These are phyloP conservation scores for Asterionellopsis glacialis DNA, from an alignment of 108 stramenopile genomes.

Conservation along the genomic window DNA sequence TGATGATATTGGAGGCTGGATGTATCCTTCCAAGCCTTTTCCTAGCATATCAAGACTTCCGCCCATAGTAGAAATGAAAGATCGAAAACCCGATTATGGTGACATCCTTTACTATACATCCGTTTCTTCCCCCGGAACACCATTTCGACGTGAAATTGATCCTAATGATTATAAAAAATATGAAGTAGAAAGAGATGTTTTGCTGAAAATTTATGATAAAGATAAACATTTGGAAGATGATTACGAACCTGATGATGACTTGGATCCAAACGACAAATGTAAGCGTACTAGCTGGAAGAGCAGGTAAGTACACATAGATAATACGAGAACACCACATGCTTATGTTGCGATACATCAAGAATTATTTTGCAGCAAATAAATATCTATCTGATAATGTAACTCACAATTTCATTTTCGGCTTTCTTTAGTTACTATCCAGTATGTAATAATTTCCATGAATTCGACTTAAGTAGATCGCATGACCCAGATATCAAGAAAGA, in stretches of 20 bases:
- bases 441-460: constrained; percentile 52
- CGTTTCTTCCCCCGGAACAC: neutral
- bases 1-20: constrained; percentile 3
- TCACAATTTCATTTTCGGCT: too few relatives aligned
- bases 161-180: constrained; percentile 1
- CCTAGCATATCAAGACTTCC: neutral
- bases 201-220: neutral
- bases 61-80: neutral
- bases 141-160: neutral
- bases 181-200: neutral
- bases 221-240: too few relatives aligned
- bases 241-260: too few relatives aligned
- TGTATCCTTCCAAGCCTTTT: constrained; percentile 1
- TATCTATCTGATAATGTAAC: too few relatives aligned
- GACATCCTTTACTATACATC: neutral
- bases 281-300: too few relatives aligned
- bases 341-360: too few relatives aligned
- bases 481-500: neutral
- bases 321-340: too few relatives aligned
- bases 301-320: too few relatives aligned
- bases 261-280: too few relatives aligned
- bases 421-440: constrained; percentile 33
- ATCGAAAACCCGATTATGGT: neutral
- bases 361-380: too few relatives aligned
- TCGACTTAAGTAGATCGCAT: constrained; percentile 20